These are phyloP conservation scores for Leccinum aurantiacum DNA, from an alignment of 768 basidiomycete species.

Conservation along the genomic window DNA sequence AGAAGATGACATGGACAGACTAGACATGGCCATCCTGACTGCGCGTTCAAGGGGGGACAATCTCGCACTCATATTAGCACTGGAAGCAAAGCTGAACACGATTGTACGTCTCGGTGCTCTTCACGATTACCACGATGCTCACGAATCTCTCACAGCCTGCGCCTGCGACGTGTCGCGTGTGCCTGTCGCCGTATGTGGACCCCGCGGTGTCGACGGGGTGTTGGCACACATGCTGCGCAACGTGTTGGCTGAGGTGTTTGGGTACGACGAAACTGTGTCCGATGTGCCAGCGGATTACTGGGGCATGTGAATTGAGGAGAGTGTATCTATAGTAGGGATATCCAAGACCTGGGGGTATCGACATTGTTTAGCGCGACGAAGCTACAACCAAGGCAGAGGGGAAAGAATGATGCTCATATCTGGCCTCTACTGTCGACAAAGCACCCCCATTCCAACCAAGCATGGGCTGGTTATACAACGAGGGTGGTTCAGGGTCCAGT, in stretches of 20 bases:
- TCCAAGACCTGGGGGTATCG: neutral
- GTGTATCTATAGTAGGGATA: conserved; percentile 56
- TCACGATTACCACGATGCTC: conserved; percentile 30
- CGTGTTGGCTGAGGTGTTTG: conserved; percentile 83
- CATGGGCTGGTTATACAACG: conserved; percentile 47
- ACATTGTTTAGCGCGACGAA: conserved; percentile 7
- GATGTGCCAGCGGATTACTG: conserved; percentile 84
- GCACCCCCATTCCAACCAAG: conserved; percentile 47
- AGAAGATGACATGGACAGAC: conserved; percentile 41
- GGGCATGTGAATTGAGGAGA: conserved; percentile 69
- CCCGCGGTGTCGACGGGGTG: conserved; percentile 82
- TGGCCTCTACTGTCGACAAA: conserved; percentile 81
- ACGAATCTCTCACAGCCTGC: conserved; percentile 16
- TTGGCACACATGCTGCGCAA: conserved; percentile 84
- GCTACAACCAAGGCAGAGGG: no score
- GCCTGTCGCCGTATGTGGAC: conserved; percentile 74
- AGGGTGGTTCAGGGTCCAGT: conserved; percentile 27
- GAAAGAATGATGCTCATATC: conserved; percentile 61
- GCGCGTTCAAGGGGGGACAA: conserved; percentile 52
- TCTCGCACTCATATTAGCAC: conserved; percentile 48
- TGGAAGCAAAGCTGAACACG: conserved; percentile 61
- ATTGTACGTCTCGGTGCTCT: conserved; percentile 45
- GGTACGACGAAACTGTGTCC: conserved; percentile 82
- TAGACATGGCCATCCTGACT: conserved; percentile 48
- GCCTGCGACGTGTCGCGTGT: conserved; percentile 63